Evolutionary conservation across 805 yeast genomes (phyloP), one percentile per base, ranked within the genome.

Genomic region (Wickerhamiella parazyma): DNA sequence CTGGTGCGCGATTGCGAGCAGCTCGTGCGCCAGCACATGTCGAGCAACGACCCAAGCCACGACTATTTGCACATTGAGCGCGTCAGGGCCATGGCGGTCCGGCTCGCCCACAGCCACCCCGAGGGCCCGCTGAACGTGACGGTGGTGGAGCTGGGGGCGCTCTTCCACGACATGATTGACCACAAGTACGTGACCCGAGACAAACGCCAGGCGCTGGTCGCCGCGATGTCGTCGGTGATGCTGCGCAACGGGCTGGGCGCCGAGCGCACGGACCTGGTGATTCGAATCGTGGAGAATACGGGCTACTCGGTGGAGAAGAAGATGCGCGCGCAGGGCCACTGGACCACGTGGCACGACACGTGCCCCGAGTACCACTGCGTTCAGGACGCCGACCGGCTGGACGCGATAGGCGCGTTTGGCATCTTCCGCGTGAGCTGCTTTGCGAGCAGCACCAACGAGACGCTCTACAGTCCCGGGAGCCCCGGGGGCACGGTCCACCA

Each of bases 361-460:
- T 55, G 59, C 39, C 24, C 25, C 6, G 64, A 60, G 45, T 52
- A 59, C 38, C 61, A 57, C 33, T 58, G 63, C 45, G 64, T 61
- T 7, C 59, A 56, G 45, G 65, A 61, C 40, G 66, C 66, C 6
- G 74, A 71, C 61, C 37, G 60, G 19, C 48, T 62, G n/a, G 66
- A 63, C 31, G 65, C 66, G 5, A 58, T 61, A 42, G 66, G 66
- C 14, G 59, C 58, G 5, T 46, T 62, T 41, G 66, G 66, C 21
- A 48, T 62, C 26, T 51, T 61, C 33, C 49, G 66, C n/a, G 57
- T 52, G 6, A 54, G 62, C 5, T 63, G 62, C 14, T 63, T 51
- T 40, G 55, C 63, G 4, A 56, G 57, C 7, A 55, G 52, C 26
- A 47, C 48, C 14, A 48, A 49, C 44, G 47, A 52, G 16, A 57